Evolutionary conservation across 331 rosid species (phyloP).

Genomic region (Cydonia oblonga): DNA sequence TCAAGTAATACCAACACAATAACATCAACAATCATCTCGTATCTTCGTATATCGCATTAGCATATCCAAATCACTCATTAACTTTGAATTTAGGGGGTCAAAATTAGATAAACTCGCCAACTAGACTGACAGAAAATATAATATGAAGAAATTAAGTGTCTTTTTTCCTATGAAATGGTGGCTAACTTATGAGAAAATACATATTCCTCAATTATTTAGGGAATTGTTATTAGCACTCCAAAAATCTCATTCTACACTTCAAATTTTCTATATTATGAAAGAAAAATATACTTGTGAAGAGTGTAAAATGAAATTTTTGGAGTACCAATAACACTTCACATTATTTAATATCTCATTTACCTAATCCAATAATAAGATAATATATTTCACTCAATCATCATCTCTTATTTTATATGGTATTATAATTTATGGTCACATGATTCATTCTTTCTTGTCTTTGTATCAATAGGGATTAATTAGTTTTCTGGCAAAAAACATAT

Average conservation of each 20-base stretch:
- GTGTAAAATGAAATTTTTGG: no score
- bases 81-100: neutral
- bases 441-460: neutral
- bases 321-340: no score
- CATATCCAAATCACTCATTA: neutral
- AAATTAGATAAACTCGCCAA: slow-evolving; percentile 22
- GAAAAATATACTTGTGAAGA: no score
- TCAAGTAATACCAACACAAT: neutral
- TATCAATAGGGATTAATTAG: no score
- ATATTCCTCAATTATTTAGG: neutral
- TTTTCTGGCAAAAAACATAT: no score
- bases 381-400: no score
- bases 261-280: no score
- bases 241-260: no score
- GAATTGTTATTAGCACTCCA: no score
- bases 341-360: slow-evolving; percentile 11
- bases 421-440: neutral
- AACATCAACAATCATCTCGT: neutral
- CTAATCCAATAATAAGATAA: slow-evolving; percentile 19
- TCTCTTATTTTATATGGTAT: neutral
- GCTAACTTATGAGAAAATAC: slow-evolving; percentile 10
- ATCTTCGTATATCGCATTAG: neutral
- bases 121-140: slow-evolving; percentile 31
- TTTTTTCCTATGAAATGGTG: slow-evolving; percentile 25
- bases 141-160: slow-evolving; percentile 8